Percentiles rank a stretch among this genome's conserved stretches.
Conservation (phyloP, 176 grass and related monocot genomes). For the Lolium rigidum region DNA sequence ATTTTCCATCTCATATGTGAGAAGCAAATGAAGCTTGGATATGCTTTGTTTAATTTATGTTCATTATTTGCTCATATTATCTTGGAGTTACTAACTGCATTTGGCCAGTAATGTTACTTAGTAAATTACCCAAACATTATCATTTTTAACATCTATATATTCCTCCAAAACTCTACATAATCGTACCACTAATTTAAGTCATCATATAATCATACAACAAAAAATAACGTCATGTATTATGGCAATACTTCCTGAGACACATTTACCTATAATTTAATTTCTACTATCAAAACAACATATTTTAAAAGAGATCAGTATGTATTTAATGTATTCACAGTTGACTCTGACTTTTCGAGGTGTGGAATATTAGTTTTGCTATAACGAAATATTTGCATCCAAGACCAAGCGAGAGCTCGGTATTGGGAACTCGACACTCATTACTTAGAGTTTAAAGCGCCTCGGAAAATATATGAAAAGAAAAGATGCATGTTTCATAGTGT, state of each 20-base stretch:
- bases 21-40: neutral
- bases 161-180: neutral
- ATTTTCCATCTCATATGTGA: conserved; percentile 2
- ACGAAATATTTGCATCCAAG: neutral
- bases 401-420: neutral
- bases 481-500: too few relatives aligned
- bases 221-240: neutral
- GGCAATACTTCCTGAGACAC: neutral
- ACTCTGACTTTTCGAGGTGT: neutral
- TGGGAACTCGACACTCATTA: neutral
- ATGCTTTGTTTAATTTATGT: neutral
- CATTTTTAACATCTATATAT: neutral
- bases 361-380: neutral
- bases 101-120: neutral
- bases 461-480: too few relatives aligned
- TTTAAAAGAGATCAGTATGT: neutral
- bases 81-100: neutral
- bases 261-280: neutral
- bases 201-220: neutral
- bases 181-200: neutral
- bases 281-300: neutral
- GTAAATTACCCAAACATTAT: neutral
- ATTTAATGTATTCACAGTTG: neutral
- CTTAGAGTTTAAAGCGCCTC: too few relatives aligned
- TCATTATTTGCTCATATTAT: neutral